Percentiles rank a stretch among this genome's conserved stretches.
phyloP scores from a whole-genome alignment of 1,284 basidiomycete species.

The Lentinus polychrous region DNA sequence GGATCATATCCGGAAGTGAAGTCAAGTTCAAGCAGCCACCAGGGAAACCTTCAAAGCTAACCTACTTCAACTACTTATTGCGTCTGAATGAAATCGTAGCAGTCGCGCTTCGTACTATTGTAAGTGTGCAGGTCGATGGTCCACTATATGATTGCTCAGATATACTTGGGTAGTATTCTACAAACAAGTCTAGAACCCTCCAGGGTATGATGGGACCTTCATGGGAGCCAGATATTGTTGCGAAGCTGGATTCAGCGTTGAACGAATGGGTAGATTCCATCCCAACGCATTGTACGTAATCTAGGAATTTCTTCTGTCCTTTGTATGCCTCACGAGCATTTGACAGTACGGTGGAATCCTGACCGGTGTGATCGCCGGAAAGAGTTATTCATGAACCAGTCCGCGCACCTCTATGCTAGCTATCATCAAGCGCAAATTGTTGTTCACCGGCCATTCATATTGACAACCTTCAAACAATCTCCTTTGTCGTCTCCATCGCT shows the following conservation, averaged over 20 bases:
- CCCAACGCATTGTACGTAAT: constrained; percentile 38
- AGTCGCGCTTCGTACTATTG: constrained; percentile 48
- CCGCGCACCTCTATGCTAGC: constrained; percentile 39
- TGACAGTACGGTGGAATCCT: constrained; percentile 51
- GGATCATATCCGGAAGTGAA: constrained; percentile 38
- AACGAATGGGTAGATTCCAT: constrained; percentile 59
- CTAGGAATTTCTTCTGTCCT: background rate
- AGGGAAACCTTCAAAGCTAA: constrained; percentile 35
- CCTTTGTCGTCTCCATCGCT: constrained; percentile 41
- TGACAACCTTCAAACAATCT: constrained; percentile 31
- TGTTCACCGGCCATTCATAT: constrained; percentile 55
- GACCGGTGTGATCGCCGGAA: constrained; percentile 26
- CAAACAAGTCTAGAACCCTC: constrained; percentile 44
- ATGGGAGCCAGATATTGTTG: constrained; percentile 47
- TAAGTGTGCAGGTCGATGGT: constrained; percentile 18
- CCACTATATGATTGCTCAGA: background rate
- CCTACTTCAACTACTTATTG: constrained; percentile 45
- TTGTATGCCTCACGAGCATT: constrained; percentile 30
- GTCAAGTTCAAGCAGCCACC: constrained; percentile 40
- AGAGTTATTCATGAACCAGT: constrained; percentile 39
- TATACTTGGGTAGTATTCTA: constrained; percentile 38
- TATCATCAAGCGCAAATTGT: constrained; percentile 48
- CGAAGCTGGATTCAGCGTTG: constrained; percentile 52
- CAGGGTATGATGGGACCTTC: constrained; percentile 40
- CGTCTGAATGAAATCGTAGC: constrained; percentile 51